Percentiles rank a stretch among this genome's conserved stretches.
phyloP scores from a whole-genome alignment of 495 filamentous ascomycete genomes.

The Cladorrhinum samala region DNA sequence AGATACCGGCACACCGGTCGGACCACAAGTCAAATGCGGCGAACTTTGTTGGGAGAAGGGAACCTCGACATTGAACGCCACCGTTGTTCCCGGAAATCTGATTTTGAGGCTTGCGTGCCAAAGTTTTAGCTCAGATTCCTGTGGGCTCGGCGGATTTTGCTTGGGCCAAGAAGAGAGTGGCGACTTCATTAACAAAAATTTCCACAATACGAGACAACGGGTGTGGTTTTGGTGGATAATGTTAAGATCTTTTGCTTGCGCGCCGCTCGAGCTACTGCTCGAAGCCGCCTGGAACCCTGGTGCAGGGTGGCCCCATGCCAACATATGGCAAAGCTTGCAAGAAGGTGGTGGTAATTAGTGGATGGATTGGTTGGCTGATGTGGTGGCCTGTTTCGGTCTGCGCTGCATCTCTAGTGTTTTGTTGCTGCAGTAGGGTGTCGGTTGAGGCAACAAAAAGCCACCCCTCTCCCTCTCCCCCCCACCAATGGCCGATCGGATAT shows the following conservation, averaged over 20 bases:
- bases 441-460: not conserved
- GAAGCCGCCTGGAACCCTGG: not conserved
- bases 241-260: not conserved
- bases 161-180: not conserved
- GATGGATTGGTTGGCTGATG: no score
- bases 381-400: not conserved
- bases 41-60: no score
- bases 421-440: not conserved
- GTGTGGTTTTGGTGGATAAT: not conserved
- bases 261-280: not conserved
- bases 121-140: not conserved
- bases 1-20: no score
- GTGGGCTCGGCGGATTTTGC: not conserved
- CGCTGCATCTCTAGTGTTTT: not conserved
- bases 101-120: not conserved
- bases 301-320: not conserved
- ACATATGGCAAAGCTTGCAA: not conserved
- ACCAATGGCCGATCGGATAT: not conserved
- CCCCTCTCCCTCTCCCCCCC: not conserved
- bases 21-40: no score
- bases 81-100: not conserved
- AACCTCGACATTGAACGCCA: no score
- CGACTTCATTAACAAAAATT: not conserved
- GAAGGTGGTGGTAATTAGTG: not conserved
- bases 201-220: not conserved